Evolutionary conservation across 495 filamentous ascomycete genomes (phyloP).

Genomic region (Trichoderma virens): DNA sequence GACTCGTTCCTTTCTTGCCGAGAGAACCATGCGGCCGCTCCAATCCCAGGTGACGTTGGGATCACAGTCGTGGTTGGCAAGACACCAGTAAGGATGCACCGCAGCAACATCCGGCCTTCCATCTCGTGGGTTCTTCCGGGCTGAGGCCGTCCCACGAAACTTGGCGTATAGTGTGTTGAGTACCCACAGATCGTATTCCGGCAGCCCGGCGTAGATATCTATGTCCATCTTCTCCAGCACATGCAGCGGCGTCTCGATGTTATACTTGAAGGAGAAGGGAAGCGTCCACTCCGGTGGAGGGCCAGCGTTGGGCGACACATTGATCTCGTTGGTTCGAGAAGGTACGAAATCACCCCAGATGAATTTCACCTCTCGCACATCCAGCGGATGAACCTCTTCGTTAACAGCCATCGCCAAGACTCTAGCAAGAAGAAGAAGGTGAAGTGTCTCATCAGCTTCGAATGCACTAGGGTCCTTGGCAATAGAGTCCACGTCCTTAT

Average conservation of each 20-base stretch:
- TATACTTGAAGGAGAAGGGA: constrained; percentile 82
- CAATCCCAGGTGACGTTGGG: constrained; percentile 94
- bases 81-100: constrained; percentile 47
- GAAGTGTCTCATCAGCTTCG: constrained; percentile 68
- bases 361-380: constrained; percentile 77
- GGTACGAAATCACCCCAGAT: constrained; percentile 81
- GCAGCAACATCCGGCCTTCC: constrained; percentile 74
- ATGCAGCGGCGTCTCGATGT: constrained; percentile 74
- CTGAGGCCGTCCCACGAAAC: constrained; percentile 86
- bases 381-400: constrained; percentile 74
- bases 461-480: constrained; percentile 67
- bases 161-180: constrained; percentile 90
- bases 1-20: constrained; percentile 34
- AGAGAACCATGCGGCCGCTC: constrained; percentile 74
- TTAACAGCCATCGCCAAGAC: constrained; percentile 78
- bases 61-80: constrained; percentile 89
- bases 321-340: constrained; percentile 39
- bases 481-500: constrained; percentile 70
- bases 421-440: constrained; percentile 70
- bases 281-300: constrained; percentile 59
- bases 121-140: constrained; percentile 61
- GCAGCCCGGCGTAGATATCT: constrained; percentile 63
- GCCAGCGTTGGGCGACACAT: constrained; percentile 38
- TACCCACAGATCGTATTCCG: constrained; percentile 77
- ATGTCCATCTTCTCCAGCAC: constrained; percentile 86